Evolutionary conservation across 129 eudicot species (phyloP), one percentile per base, ranked within the genome.

Genomic region (sunflower (Helianthus annuus)): DNA sequence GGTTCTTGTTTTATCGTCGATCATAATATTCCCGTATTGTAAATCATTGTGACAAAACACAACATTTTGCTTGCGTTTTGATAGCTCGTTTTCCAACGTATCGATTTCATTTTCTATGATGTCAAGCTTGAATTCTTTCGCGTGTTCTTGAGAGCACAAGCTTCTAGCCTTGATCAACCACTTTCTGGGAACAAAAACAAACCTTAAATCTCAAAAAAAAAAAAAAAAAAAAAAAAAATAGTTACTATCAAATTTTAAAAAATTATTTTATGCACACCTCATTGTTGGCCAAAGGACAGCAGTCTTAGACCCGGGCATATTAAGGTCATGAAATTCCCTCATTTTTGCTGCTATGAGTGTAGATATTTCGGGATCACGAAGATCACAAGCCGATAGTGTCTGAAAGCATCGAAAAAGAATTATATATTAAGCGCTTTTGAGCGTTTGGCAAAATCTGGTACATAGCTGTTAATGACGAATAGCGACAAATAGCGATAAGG

Each of bases 11-110:
- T 81, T 44, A 53, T 94, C 96, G 39, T 90, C 81, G 17, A 94
- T 84, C 98, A 94, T 94, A 22, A 94, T 79, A 79, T 94, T 94
- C 6, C 97, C 97, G 75, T 94, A 90, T 54, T 94, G 97, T 80
- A 94, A 66, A 69, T 94, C 98, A 79, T 94, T 94, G 93, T 94
- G 98, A 42, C 98, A 94, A 78, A 94, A 94, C 32, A 77, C 93
- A 70, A 94, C 72, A 10, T 77, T 86, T 71, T 90, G 85, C 14
- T 73, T 39, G 44, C 72, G 51, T 11, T 67, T 36, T 11, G 87
- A 74, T 70, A 86, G 68, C 63, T 82, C 88, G 73, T 77, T 81
- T 58, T 87, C 95, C 68, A 94, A 14, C 39, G 57, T 11, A 15
- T 48, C 46, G 8, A 94, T 88, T 75, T 94, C 97, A 11, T 83